Evolutionary conservation across 1,139 yeast genomes (phyloP), one percentile per base, ranked within the genome.

Genomic region (Spencermartinsiella ligniputridi): DNA sequence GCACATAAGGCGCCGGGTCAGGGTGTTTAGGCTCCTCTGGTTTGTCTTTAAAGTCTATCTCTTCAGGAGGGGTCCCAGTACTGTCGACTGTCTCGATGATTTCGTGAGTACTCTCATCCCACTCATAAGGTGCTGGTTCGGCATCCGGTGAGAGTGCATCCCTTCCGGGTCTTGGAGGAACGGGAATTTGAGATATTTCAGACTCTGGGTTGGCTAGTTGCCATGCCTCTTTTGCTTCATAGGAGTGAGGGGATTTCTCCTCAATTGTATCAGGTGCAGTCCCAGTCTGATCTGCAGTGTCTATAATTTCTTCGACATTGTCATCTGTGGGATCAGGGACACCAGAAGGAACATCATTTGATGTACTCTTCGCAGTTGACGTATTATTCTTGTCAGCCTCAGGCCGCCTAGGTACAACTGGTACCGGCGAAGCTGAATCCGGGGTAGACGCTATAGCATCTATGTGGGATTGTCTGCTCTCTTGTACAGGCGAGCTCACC

Each of bases 281-380:
- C 8, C 32, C 32, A 6, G 8, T 27, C 5, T 27, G 15, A 15
- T 8, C n/a, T 34, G 42, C 27, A 24, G 42, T 25, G 35, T 40
- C n/a, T 25, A 39, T 11, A n/a, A n/a, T 2, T 35, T 38, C 32
- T 37, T 41, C 27, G 41, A 40, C 13, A 35, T 41, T 2, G 22
- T 27, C 35, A 22, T 36, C 17, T 16, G 37, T 13, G 16, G 22
- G 11, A 35, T 17, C 27, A 2, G 35, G 18, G 21, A 11, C 15
- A 17, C 18, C 16, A 12, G 3, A 3, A n/a, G n/a, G n/a, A n/a
- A n/a, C n/a, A n/a, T n/a, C n/a, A n/a, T n/a, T n/a, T n/a, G n/a
- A n/a, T n/a, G n/a, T n/a, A n/a, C n/a, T n/a, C n/a, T n/a, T n/a
- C n/a, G n/a, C n/a, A n/a, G n/a, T n/a, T n/a, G n/a, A n/a, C n/a